Evolutionary conservation across 768 basidiomycete species (phyloP), one percentile per base, ranked within the genome.

Genomic region (Leccinum imitatum): DNA sequence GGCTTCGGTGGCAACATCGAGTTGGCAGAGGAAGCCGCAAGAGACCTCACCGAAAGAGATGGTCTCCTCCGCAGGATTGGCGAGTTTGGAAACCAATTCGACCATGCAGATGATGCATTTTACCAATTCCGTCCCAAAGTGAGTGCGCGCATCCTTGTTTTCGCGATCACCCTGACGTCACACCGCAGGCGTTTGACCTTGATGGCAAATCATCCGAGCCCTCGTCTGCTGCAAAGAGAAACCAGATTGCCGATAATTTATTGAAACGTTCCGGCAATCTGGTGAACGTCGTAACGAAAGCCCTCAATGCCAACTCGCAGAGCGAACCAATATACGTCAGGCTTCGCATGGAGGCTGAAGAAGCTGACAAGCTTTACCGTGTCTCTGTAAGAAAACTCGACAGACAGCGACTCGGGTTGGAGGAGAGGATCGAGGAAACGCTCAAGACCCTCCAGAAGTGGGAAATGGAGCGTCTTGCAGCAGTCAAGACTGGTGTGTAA

Each of bases 401-500:
- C 67, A 78, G 90, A 56, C 91, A 92, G 68, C 79, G 95, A n/a
- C 80, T 96, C 25, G 86, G 81, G 0, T 81, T 96, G 46, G 95
- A 97, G 73, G 92, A 95, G 69, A 80, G 85, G 52, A 82, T 96
- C 52, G 94, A 96, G 69, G 89, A 92, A 57, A 86, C 85, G 1
- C 76, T 96, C 50, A 93, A 90, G 75, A 69, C 80, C 1, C 79
- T 94, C 59, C 94, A 96, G 71, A 80, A 81, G 58, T 94, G 91
- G 91, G 95, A 97, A 76, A 72, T 80, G 44, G 95, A 96, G 65
- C 79, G 95, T 51, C 76, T 96, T 68, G 77, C 86, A 25, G 90
- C 91, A 4, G 84, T 96, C 59, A 95, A 95, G 78, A 90, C 90
- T 4, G 90, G 91, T 70, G 35, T 21, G 70, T 86, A 64, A 57